Base-by-base conservation (phyloP, 116 monocot species). In the Cymodocea nodosa region DNA sequence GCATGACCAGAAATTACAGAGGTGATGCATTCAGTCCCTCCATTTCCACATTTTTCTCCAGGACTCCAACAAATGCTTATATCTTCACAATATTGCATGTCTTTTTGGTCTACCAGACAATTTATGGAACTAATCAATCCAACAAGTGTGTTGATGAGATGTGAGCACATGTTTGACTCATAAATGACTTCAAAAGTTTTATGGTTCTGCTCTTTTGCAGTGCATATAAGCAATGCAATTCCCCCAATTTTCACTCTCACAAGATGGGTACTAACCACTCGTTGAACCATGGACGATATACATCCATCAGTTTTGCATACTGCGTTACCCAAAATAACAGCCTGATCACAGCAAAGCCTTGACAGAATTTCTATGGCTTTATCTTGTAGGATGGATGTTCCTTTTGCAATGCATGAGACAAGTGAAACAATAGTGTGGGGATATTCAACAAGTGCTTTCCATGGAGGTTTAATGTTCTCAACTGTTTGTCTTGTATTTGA, bases 311-410 rank as follows among this genome's bases (percentile, higher is more conserved):
- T 76, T 49, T 64, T 72, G 51, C 83, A 82, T 44, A 89, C 71
- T 51, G 82, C 65, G 66, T 68, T 70, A 56, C 98, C 92, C 30
- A 92, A 50, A 70, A 81, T 68, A 71, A 59, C 49, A 71, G 80
- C 69, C 67, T 98, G 86, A 71, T 86, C 85, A 59, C 56, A 62
- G 63, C 92, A 92, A 19, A 98, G 79, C 62, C 79, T 92, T 49
- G 92, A 91, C 40, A 98, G 70, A 55, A 92, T 73, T 76, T 98
- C 98, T 70, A 98, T 84, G 36, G 92, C 76, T 81, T 86, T 91
- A 67, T 98, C 98, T 85, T 98, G 92, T 62, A 84, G 72, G 37
- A 70, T 60, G 7, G 84, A 70, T 64, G 78, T 63, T 55, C 82
- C 85, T 71, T 84, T 73, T 54, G 89, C 81, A 52, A 85, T 64